Conservation (phyloP, 2,329 filamentous ascomycete species). For the Ceratocystiopsis sp. region DNA sequence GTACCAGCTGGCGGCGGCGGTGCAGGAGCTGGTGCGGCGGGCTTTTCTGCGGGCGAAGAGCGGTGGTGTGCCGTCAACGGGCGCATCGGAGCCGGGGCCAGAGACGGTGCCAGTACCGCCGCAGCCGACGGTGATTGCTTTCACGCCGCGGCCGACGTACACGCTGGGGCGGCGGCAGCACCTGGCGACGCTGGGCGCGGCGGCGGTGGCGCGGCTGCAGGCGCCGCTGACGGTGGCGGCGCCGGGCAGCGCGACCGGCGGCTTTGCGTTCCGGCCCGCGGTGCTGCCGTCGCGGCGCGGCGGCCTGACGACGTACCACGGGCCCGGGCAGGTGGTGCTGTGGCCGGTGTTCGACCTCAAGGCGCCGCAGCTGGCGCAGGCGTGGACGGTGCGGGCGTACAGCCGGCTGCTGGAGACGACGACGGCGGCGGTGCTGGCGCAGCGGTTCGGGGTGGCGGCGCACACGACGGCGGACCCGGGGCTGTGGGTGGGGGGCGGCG, state of each 20-base stretch:
- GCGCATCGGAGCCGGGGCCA: not conserved
- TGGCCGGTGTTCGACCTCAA: constrained; percentile 81
- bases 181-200: constrained; percentile 23
- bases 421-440: constrained; percentile 47
- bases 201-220: constrained; percentile 28
- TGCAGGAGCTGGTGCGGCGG: constrained; percentile 22
- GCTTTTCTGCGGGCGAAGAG: constrained; percentile 43
- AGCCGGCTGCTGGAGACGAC: constrained; percentile 62
- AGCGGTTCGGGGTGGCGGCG: constrained; percentile 40
- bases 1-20: constrained; percentile 20
- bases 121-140: constrained; percentile 59
- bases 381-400: constrained; percentile 56
- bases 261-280: constrained; percentile 27
- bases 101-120: constrained; percentile 23
- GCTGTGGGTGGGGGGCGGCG: constrained; percentile 47
- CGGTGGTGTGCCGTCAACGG: not conserved
- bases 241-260: constrained; percentile 1
- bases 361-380: constrained; percentile 18
- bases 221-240: constrained; percentile 21
- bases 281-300: constrained; percentile 62
- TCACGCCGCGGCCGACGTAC: constrained; percentile 69
- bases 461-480: constrained; percentile 61
- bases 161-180: constrained; percentile 74
- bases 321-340: constrained; percentile 80
- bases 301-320: constrained; percentile 88